Evolutionary conservation across 2,329 filamentous ascomycete species (phyloP), one percentile per base, ranked within the genome.

Genomic region (Xylaria sp.): DNA sequence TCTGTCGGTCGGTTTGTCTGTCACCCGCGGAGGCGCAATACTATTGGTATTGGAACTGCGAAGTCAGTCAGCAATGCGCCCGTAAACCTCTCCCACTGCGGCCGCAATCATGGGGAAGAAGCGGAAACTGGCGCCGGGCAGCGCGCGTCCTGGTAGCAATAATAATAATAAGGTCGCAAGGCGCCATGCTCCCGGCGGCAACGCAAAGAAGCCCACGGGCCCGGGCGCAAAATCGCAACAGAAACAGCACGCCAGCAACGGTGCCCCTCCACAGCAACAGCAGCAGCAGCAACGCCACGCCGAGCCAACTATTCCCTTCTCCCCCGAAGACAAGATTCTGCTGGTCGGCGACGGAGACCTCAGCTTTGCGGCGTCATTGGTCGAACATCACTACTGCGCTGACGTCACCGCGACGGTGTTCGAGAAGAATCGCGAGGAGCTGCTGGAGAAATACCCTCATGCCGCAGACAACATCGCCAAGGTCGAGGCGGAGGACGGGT

Each of bases 281-380:
- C n/a, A n/a, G n/a, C n/a, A 74, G 40, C 74, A 78, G 51, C 71
- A 71, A 6, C 75, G 78, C 61, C 77, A 80, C 62, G 74, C 76
- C 71, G 80, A 80, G 71, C 88, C 85, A 27, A 87, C 83, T 3
- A 89, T 94, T 25, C 92, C 92, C 18, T 94, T 95, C 79, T 79
- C 84, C 27, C 82, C 86, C 47, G 81, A 86, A 74, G 88, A 94
- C 72, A 82, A 86, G 74, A 93, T 95, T 71, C 88, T 96, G 6
- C 87, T 95, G 2, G 82, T 95, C 60, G 93, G 93, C 75, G 93
- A 96, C 78, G 93, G 89, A 72, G 93, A 97, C 80, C 88, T 96
- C 76, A 93, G 91, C 78, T 95, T 94, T 78, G 87, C 92, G 13
- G 86, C 86, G 32, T 90, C 88, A 1, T 84, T 95, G 1, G 84